Evolutionary conservation across 352 stramenopile genomes (phyloP), one percentile per base, ranked within the genome.

Genomic region (Pythium angustatum): DNA sequence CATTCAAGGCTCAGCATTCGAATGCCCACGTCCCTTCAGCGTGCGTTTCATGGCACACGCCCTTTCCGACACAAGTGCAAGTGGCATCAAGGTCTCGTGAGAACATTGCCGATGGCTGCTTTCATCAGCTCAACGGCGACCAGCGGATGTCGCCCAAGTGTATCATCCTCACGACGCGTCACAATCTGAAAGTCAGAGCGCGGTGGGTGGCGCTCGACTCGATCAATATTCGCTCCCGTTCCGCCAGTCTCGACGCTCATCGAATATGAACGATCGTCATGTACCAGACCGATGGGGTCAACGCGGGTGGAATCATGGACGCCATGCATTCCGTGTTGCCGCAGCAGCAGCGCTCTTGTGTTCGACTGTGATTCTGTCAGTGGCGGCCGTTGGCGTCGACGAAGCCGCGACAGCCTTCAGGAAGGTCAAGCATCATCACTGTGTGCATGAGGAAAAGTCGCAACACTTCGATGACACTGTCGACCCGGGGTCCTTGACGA

Each of bases 361-460:
- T 2, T 51, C 40, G 24, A 12, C 26, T 24, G 7, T 38, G 26
- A 11, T 7, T 7, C 1, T 28, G 27, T 31, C 14, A 28, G 52
- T 17, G 26, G n/a, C 10, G 7, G 38, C 40, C 9, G 28, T 27
- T 15, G 27, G 41, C 11, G 28, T 10, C 2, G 28, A 41, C 7
- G 26, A 50, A 9, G 27, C 26, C 15, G 38, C 15, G 10, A 24
- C 24, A 33, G 15, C 53, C 8, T 52, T 41, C n/a, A 60, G 31
- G 26, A 61, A 56, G 30, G 27, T 31, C 8, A 60, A 71, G 21
- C 80, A 87, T 52, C 81, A 93, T 58, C 68, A 84, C 55, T 93
- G 84, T 57, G 78, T 88, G 12, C 84, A 93, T 50, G 84, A 93
- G n/a, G 76, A 76, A 27, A 83, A 89, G 62, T n/a, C 71, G 0